Evolutionary conservation across 2,329 filamentous ascomycete species (phyloP).

Genomic region (Colletotrichum incanum): DNA sequence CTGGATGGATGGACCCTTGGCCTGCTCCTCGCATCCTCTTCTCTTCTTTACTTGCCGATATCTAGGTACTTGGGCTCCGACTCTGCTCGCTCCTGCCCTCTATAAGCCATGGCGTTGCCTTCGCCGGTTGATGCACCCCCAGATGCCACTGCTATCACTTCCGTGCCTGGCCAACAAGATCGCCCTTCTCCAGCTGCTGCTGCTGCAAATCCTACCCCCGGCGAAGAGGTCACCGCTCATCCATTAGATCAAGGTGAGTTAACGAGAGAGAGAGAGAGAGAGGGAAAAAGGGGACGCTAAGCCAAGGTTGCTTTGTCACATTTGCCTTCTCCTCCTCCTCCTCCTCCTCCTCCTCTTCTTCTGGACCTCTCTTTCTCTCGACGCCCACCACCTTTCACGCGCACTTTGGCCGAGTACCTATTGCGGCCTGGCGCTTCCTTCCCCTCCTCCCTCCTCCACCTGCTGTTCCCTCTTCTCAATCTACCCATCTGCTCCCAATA

Average conservation of each 20-base stretch:
- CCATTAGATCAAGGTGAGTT: slow-evolving; percentile 35
- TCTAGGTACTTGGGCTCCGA: background rate
- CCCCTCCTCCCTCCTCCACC: slow-evolving; percentile 24
- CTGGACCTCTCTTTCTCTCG: background rate
- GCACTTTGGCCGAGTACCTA: background rate
- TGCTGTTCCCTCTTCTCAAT: slow-evolving; percentile 2
- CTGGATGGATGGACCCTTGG: slow-evolving; percentile 19
- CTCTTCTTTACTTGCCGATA: background rate
- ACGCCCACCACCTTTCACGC: slow-evolving; percentile 1
- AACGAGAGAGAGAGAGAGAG: background rate
- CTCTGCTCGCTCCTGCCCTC: background rate
- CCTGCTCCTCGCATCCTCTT: slow-evolving; percentile 10
- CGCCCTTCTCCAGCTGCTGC: slow-evolving; percentile 4
- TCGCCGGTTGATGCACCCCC: slow-evolving; percentile 19
- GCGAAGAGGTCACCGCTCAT: slow-evolving; percentile 31
- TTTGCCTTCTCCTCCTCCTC: slow-evolving; percentile 13
- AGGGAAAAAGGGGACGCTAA: background rate
- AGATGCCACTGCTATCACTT: slow-evolving; percentile 23
- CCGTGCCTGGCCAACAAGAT: slow-evolving; percentile 32
- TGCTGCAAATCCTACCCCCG: background rate
- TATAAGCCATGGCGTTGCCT: slow-evolving; percentile 22
- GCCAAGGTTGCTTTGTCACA: slow-evolving; percentile 29
- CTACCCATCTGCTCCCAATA: slow-evolving; percentile 1
- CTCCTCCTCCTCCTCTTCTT: background rate
- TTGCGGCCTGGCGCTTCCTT: background rate